Percentiles rank a stretch among this genome's conserved stretches.
Conservation (phyloP, 2,329 filamentous ascomycete genomes). For the Diaporthe ilicicola region DNA sequence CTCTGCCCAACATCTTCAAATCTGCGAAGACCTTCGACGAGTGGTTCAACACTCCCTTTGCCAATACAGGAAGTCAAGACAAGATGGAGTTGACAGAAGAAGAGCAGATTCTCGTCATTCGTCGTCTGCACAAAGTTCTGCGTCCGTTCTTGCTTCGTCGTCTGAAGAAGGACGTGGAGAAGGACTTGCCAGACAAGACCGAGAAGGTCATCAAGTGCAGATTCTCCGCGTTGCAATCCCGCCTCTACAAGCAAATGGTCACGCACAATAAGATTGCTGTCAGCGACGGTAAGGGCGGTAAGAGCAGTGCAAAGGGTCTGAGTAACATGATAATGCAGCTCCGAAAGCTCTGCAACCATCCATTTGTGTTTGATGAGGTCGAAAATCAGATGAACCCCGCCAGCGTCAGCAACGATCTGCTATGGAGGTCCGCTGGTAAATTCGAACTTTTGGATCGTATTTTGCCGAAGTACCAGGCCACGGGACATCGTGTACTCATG, state of each 20-base stretch:
- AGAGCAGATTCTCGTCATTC: constrained; percentile 98
- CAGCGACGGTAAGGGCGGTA: constrained; percentile 93
- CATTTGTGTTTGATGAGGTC: constrained; percentile 97
- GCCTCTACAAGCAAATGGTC: constrained; percentile 96
- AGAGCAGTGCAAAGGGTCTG: constrained; percentile 90
- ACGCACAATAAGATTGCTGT: constrained; percentile 95
- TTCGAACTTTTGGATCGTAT: constrained; percentile 95
- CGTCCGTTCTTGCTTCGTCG: constrained; percentile 96
- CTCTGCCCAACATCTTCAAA: constrained; percentile 98
- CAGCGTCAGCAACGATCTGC: constrained; percentile 86
- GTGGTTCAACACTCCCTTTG: constrained; percentile 99
- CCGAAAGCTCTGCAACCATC: constrained; percentile 98
- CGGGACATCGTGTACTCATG: constrained; percentile 95
- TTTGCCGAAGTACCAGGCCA: constrained; percentile 89
- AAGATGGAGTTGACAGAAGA: constrained; percentile 99
- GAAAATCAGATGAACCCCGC: constrained; percentile 97
- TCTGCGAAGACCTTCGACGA: constrained; percentile 98
- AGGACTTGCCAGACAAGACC: constrained; percentile 97
- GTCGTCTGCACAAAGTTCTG: constrained; percentile 96
- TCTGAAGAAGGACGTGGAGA: constrained; percentile 99
- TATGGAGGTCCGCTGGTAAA: constrained; percentile 97
- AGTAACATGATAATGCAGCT: constrained; percentile 99
- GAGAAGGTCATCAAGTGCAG: constrained; percentile 99
- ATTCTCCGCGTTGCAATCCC: constrained; percentile 92
- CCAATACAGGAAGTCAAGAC: constrained; percentile 96